Base-by-base conservation (phyloP, 176 grass and related monocot genomes). In the Aegilops sharonensis region DNA sequence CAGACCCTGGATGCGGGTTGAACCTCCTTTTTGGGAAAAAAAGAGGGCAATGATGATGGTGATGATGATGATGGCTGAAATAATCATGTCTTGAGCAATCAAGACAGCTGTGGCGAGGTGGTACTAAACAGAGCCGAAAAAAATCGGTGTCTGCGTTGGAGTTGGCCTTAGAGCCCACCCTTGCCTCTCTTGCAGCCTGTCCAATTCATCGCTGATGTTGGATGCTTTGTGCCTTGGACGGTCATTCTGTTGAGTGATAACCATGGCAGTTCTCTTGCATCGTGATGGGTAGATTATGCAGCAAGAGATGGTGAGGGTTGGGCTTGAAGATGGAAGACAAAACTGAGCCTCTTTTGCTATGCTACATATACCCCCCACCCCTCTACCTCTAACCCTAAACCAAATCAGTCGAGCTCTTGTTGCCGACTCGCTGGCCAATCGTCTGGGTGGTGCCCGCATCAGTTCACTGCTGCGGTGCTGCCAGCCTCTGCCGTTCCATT, bases 401-500 rank as follows among this genome's bases (percentile, higher is more conserved):
- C 11, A 37, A 45, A 64, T 73, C 42, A 29, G 23, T 48, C n/a
- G 21, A 83, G 40, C 56, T 11, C 68, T 72, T 21, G 29, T 64
- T 6, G 8, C 14, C 1, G 61, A n/a, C 15, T 63, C 4, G 4
- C 20, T 3, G 88, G n/a, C 17, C 45, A 42, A 48, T 18, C 27
- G 2, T 42, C 7, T 1, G 5, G 35, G 15, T 14, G 14, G 29
- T 23, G 1, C 36, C 73, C 4, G 29, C 36, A 4, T 81, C 78
- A 52, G 25, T 34, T 59, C 9, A 0, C 77, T 36, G 7, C 72
- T 25, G 30, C 20, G 83, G 83, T 82, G 78, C 88, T 29, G 37
- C 87, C 81, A 31, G 40, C 88, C 30, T 86, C 14, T 52, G 20
- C 69, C 25, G 9, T 24, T 80, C 59, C 32, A 57, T 56, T 75